Percentiles rank a stretch among this genome's conserved stretches.
Evolutionary conservation across 495 filamentous ascomycete genomes (phyloP).

Genomic region (Rhizodiscina lignyota): DNA sequence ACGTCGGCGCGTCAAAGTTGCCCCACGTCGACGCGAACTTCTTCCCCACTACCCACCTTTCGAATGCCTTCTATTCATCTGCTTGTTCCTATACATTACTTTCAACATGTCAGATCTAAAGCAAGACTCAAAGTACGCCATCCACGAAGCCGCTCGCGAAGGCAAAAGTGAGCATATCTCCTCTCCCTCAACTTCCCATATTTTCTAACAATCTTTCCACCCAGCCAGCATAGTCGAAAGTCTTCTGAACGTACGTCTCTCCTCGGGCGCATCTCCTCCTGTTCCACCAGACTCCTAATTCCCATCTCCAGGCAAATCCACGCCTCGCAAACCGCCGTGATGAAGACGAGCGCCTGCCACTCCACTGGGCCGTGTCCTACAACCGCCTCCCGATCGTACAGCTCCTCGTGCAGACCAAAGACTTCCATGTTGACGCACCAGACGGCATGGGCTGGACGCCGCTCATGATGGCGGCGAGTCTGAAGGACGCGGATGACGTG

Average conservation of each 20-base stretch:
- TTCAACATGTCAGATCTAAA: too few relatives aligned
- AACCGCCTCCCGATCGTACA: conserved; percentile 63
- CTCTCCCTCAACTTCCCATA: background rate
- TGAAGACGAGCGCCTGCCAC: conserved; percentile 75
- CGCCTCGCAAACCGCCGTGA: conserved; percentile 61
- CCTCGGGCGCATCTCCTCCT: too few relatives aligned
- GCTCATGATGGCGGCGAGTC: conserved; percentile 78
- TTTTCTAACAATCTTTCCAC: conserved; percentile 8
- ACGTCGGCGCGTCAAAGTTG: too few relatives aligned
- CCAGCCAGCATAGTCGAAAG: conserved; percentile 56
- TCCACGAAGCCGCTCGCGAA: conserved; percentile 80
- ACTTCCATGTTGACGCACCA: conserved; percentile 81
- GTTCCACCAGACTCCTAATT: too few relatives aligned
- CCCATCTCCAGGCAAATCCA: conserved; percentile 47
- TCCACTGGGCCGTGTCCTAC: conserved; percentile 89
- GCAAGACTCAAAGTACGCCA: conserved; percentile 62
- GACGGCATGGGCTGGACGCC: conserved; percentile 90
- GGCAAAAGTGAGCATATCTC: conserved; percentile 49
- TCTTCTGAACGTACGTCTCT: conserved; percentile 43
- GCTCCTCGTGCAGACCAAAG: conserved; percentile 46
- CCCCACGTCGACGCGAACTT: too few relatives aligned
- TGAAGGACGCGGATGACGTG: conserved; percentile 49
- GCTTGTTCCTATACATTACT: too few relatives aligned
- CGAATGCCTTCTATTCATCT: too few relatives aligned
- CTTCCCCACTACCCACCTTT: too few relatives aligned